A percentile compares a stretch with the other conserved stretches of the same genome.
Evolutionary conservation across 768 basidiomycete genomes (phyloP).

Genomic region (Pleurotus giganteus): DNA sequence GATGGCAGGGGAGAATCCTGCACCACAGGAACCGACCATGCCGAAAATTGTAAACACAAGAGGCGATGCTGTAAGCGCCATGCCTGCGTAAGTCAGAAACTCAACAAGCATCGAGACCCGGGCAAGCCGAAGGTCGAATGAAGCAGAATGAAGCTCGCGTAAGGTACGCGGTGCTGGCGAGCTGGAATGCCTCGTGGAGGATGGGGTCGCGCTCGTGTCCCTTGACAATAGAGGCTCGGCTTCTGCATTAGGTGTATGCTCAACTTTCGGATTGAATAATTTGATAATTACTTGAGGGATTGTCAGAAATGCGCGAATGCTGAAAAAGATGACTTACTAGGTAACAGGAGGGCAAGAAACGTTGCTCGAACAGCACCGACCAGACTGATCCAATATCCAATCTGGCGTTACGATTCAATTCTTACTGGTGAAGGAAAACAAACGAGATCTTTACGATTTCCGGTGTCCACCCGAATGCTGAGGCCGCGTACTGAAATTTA

Average conservation of each 20-base stretch:
- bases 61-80: conserved; percentile 47
- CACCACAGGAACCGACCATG: conserved; percentile 53
- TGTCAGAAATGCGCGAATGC: background rate
- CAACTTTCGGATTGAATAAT: conserved; percentile 40
- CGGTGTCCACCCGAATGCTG: conserved; percentile 64
- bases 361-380: conserved; percentile 52
- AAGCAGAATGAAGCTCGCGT: conserved; percentile 30
- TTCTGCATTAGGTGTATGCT: conserved; percentile 23
- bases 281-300: conserved; percentile 49
- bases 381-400: conserved; percentile 72
- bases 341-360: conserved; percentile 55
- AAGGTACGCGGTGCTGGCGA: conserved; percentile 1
- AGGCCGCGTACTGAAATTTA: conserved; percentile 65
- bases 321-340: conserved; percentile 41
- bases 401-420: conserved; percentile 31
- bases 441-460: conserved; percentile 51
- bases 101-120: conserved; percentile 62
- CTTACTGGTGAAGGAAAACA: background rate
- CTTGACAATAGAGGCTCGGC: conserved; percentile 29
- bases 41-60: conserved; percentile 49
- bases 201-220: conserved; percentile 16
- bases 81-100: conserved; percentile 43
- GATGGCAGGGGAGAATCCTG: conserved; percentile 62
- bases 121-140: conserved; percentile 71
- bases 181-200: conserved; percentile 9